Conservation (phyloP, 2,329 filamentous ascomycete genomes). For the Fusarium nematophilum region DNA sequence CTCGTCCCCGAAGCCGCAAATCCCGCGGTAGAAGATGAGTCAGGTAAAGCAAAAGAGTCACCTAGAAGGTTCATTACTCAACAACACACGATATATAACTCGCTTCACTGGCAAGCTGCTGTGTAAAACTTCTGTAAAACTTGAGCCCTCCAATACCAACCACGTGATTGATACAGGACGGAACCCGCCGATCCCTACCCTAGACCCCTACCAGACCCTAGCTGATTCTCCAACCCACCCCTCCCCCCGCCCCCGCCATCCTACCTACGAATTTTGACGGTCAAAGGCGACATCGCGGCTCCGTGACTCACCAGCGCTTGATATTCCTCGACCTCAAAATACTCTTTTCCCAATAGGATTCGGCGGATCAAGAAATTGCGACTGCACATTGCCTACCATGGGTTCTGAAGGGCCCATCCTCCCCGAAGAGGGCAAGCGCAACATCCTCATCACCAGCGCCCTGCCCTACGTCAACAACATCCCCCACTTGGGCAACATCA, state of each 20-base stretch:
- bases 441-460: conserved; percentile 92
- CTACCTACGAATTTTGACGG: conserved; percentile 39
- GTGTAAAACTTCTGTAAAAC: too few species aligned
- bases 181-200: conserved; percentile 21
- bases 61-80: not conserved
- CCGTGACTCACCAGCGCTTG: conserved; percentile 40
- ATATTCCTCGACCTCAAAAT: conserved; percentile 4
- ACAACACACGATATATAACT: too few species aligned
- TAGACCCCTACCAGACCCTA: conserved; percentile 6
- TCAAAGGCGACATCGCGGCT: conserved; percentile 34
- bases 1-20: not conserved
- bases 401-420: conserved; percentile 59
- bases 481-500: conserved; percentile 89
- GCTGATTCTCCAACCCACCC: conserved; percentile 20
- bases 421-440: conserved; percentile 79
- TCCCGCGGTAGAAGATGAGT: not conserved
- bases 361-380: conserved; percentile 1
- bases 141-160: too few species aligned
- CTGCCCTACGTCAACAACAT: conserved; percentile 82
- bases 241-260: conserved; percentile 42
- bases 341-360: not conserved
- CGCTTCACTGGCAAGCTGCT: too few species aligned
- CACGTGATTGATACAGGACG: too few species aligned
- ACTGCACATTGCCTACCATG: conserved; percentile 33
- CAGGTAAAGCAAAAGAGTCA: not conserved